phyloP scores from a whole-genome alignment of 2,329 filamentous ascomycete genomes.

The Fusarium armeniacum region DNA sequence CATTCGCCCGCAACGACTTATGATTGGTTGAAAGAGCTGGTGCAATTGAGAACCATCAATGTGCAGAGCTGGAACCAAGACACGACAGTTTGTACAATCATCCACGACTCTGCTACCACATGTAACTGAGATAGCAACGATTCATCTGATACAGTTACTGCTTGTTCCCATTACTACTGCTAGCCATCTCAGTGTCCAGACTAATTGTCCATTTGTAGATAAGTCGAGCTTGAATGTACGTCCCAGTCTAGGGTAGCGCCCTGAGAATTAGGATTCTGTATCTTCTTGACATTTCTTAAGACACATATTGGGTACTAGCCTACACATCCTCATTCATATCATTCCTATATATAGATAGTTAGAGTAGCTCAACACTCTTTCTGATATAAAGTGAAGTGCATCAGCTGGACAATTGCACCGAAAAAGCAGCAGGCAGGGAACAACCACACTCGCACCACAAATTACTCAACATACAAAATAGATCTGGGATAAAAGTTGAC shows the following conservation, averaged over 20 bases:
- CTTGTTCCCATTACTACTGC: accelerated
- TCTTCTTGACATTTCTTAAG: neutral
- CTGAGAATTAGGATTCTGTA: neutral
- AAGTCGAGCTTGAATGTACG: neutral
- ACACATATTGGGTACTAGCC: neutral
- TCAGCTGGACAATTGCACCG: too few relatives aligned
- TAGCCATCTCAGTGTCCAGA: neutral
- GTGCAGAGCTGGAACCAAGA: too few relatives aligned
- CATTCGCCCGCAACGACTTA: slow-evolving; percentile 19
- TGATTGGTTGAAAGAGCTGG: neutral
- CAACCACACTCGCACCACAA: too few relatives aligned
- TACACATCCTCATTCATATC: neutral
- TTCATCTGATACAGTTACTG: neutral
- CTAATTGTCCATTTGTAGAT: neutral
- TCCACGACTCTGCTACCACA: neutral
- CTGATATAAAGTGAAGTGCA: too few relatives aligned
- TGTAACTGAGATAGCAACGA: neutral
- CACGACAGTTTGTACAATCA: neutral
- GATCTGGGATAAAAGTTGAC: too few relatives aligned
- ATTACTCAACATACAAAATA: too few relatives aligned
- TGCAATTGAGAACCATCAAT: accelerated
- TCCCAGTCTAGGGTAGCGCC: neutral
- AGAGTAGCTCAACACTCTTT: too few relatives aligned
- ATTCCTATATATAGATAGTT: too few relatives aligned
- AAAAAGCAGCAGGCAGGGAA: too few relatives aligned